Conservation (phyloP, 2,329 filamentous ascomycete species). For the Zopfia rhizophila region DNA sequence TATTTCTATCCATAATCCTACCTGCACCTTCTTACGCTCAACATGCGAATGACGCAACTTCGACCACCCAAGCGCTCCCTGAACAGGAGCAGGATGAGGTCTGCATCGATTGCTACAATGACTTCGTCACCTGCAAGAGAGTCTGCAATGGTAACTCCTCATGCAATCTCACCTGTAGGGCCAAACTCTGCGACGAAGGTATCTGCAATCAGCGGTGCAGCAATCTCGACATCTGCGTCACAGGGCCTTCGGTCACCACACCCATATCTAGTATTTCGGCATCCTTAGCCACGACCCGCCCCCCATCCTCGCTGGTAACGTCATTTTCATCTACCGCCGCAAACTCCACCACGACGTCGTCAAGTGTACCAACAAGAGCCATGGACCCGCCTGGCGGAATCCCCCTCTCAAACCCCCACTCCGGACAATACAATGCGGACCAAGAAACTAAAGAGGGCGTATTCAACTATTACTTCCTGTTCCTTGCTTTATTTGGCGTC, state of each 20-base stretch:
- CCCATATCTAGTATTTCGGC: neutral
- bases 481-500: conserved; percentile 63
- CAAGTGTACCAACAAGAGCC: neutral
- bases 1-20: conserved; percentile 36
- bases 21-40: conserved; percentile 50
- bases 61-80: too few relatives aligned
- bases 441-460: conserved; percentile 34
- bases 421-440: neutral
- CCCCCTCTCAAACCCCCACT: neutral
- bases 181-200: too few relatives aligned
- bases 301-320: conserved; percentile 12
- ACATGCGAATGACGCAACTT: too few relatives aligned
- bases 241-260: neutral
- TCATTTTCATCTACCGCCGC: conserved; percentile 13
- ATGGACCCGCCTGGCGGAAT: neutral
- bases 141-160: too few relatives aligned
- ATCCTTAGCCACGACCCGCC: conserved; percentile 4
- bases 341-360: conserved; percentile 14
- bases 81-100: too few relatives aligned
- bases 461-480: conserved; percentile 65
- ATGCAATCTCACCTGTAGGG: too few relatives aligned
- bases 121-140: too few relatives aligned
- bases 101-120: too few relatives aligned
- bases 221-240: neutral
- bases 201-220: too few relatives aligned